Conservation (phyloP, 305 asterid genomes). For the Lippia alba region DNA sequence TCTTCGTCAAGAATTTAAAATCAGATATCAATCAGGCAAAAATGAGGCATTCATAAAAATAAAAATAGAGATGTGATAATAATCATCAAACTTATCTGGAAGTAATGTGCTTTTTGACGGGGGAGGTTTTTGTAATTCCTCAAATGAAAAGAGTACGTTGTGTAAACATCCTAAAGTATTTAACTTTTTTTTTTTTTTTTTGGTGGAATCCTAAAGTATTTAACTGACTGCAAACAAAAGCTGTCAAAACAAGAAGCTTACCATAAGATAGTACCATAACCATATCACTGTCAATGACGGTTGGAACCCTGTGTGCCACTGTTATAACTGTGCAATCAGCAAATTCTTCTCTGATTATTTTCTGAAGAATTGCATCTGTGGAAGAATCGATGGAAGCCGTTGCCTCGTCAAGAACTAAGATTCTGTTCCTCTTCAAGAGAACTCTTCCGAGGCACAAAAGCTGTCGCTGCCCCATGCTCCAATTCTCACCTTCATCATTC, state of each 20-base stretch:
- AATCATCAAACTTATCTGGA: too few species aligned
- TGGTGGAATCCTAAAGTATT: too few species aligned
- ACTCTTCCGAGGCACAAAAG: conserved; percentile 85
- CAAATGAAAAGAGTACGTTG: too few species aligned
- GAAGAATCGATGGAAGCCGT: conserved; percentile 84
- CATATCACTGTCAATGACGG: conserved; percentile 81
- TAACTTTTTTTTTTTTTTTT: too few species aligned
- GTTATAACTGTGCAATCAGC: conserved; percentile 64
- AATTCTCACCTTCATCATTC: conserved; percentile 83
- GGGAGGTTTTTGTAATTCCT: too few species aligned
- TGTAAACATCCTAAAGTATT: too few species aligned
- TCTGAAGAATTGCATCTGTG: conserved; percentile 75
- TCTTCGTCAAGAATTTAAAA: too few species aligned
- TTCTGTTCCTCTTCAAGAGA: conserved; percentile 60
- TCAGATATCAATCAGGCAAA: too few species aligned
- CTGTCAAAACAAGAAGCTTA: conserved; percentile 34
- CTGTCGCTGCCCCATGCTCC: conserved; percentile 92
- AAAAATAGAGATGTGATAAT: too few species aligned
- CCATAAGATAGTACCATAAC: conserved; percentile 79
- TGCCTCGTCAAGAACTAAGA: conserved; percentile 79
- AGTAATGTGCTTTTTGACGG: too few species aligned
- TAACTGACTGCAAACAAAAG: too few species aligned
- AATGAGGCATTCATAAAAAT: too few species aligned
- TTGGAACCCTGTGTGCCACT: conserved; percentile 85
- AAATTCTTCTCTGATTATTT: conserved; percentile 71